These are phyloP conservation scores for Mycena kentingensis DNA, from an alignment of 768 basidiomycete species.

Conservation along the genomic window DNA sequence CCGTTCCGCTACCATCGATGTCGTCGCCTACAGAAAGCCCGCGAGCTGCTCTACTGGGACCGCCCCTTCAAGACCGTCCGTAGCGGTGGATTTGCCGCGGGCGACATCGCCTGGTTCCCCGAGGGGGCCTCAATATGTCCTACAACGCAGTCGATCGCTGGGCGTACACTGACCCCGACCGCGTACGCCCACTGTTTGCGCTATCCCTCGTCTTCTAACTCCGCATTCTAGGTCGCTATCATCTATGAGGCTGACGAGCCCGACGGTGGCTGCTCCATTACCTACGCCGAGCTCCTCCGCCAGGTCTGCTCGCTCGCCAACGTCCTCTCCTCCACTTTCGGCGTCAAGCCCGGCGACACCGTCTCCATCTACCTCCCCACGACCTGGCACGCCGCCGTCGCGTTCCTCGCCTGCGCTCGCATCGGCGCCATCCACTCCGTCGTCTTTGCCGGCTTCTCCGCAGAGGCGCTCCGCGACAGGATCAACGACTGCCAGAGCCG, in stretches of 20 bases:
- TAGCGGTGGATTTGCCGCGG: constrained; percentile 78
- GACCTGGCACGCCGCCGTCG: constrained; percentile 94
- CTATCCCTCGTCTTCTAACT: background rate
- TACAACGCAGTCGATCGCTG: constrained; percentile 99
- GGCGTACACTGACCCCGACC: constrained; percentile 88
- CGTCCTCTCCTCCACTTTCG: constrained; percentile 77
- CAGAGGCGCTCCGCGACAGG: constrained; percentile 92
- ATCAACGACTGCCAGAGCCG: constrained; percentile 85
- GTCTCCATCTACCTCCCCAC: constrained; percentile 92
- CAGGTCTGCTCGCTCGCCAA: constrained; percentile 91
- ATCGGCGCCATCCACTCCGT: constrained; percentile 97
- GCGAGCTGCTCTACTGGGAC: constrained; percentile 82
- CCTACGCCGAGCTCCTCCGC: constrained; percentile 83
- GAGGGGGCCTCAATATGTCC: constrained; percentile 91
- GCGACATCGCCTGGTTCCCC: constrained; percentile 95
- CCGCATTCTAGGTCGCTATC: constrained; percentile 73
- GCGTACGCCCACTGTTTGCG: constrained; percentile 40
- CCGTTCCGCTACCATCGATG: background rate
- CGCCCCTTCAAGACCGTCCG: constrained; percentile 86
- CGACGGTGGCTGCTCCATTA: constrained; percentile 70
- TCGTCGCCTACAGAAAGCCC: constrained; percentile 53
- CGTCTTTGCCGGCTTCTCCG: constrained; percentile 95
- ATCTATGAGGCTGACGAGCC: constrained; percentile 99
- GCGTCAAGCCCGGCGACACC: constrained; percentile 94
- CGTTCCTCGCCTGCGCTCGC: constrained; percentile 96